A percentile compares a stretch with the other conserved stretches of the same genome.
These are phyloP conservation scores for Erodium chrysanthum DNA, from an alignment of 441 rosid species.

Conservation along the genomic window DNA sequence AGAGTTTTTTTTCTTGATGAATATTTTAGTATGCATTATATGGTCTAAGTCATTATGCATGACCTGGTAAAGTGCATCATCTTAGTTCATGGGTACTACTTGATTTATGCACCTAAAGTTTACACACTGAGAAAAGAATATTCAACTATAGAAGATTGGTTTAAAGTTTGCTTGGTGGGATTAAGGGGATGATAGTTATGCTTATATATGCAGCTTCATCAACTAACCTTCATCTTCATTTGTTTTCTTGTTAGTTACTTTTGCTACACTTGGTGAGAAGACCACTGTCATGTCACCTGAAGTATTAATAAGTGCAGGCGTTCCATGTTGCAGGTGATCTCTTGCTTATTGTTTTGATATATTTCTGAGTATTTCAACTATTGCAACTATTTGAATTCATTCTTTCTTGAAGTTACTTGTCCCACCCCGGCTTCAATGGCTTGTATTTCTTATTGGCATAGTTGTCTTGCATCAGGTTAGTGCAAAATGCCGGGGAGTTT, in stretches of 20 bases:
- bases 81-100: too few relatives aligned
- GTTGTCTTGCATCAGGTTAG: slow-evolving; percentile 58
- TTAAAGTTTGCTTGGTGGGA: too few relatives aligned
- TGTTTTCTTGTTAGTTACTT: slow-evolving; percentile 53
- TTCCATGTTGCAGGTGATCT: slow-evolving; percentile 92
- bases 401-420: not conserved
- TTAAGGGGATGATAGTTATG: not conserved
- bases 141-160: too few relatives aligned
- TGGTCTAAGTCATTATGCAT: too few relatives aligned
- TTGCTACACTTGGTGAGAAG: slow-evolving; percentile 88
- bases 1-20: too few relatives aligned
- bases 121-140: too few relatives aligned
- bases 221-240: slow-evolving; percentile 19
- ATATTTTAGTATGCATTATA: too few relatives aligned
- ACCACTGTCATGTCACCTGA: slow-evolving; percentile 97
- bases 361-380: slow-evolving; percentile 5
- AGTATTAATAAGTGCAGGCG: slow-evolving; percentile 75
- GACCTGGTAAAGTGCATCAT: too few relatives aligned
- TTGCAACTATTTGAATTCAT: not conserved
- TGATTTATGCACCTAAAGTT: too few relatives aligned
- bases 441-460: slow-evolving; percentile 16
- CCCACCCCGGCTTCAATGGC: not conserved
- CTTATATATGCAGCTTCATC: slow-evolving; percentile 6
- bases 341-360: slow-evolving; percentile 23
- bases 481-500: slow-evolving; percentile 97